A percentile compares a stretch with the other conserved stretches of the same genome.
Evolutionary conservation across 176 grass and related monocot species (phyloP).

Genomic region (Chrysopogon serrulatus): DNA sequence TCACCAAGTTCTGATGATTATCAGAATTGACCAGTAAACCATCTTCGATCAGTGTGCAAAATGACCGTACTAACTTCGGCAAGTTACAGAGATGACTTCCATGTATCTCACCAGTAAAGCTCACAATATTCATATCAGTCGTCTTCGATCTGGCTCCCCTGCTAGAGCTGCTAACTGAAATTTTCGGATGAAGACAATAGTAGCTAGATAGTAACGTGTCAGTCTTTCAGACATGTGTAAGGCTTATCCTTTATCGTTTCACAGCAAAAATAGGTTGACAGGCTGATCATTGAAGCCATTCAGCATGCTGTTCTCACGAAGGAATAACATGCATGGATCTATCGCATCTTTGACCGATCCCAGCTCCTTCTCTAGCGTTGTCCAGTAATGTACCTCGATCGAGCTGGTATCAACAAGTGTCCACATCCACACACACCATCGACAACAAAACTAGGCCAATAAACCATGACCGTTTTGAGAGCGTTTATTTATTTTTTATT

Average conservation of each 20-base stretch:
- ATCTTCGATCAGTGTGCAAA: not conserved
- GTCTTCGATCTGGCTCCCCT: not conserved
- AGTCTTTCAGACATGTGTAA: not conserved
- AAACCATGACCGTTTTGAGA: not conserved
- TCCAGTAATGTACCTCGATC: not conserved
- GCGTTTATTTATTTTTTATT: not conserved
- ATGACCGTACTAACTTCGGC: not conserved
- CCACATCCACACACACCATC: too few species aligned
- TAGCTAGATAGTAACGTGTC: not conserved
- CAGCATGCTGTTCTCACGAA: not conserved
- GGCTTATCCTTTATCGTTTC: not conserved
- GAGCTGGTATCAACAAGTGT: not conserved
- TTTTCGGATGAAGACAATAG: too few species aligned
- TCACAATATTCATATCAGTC: not conserved
- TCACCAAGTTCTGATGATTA: not conserved
- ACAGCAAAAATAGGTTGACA: not conserved
- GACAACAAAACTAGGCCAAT: too few species aligned
- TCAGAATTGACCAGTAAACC: not conserved
- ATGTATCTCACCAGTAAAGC: not conserved
- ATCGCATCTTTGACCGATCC: not conserved
- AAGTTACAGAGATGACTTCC: not conserved
- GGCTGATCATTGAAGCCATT: not conserved
- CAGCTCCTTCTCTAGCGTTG: not conserved
- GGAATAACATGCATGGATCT: not conserved
- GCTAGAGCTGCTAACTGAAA: not conserved